These are phyloP conservation scores for Trypanosomatidae sp. DNA, from an alignment of 208 protist species.

Conservation along the genomic window DNA sequence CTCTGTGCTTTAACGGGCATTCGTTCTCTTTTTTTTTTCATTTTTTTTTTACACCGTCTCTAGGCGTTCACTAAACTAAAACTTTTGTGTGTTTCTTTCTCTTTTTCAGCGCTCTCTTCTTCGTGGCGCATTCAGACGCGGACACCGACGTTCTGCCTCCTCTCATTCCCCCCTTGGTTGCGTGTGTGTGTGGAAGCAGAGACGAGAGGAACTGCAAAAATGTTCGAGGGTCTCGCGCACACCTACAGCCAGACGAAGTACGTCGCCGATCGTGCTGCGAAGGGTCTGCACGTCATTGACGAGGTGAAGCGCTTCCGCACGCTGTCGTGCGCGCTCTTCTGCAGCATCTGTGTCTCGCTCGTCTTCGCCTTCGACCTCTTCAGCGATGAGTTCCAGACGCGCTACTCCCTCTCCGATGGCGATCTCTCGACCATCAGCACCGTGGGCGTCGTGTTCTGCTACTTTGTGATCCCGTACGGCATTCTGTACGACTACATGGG, in stretches of 20 bases:
- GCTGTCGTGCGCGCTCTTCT: conserved; percentile 54
- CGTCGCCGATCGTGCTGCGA: conserved; percentile 33
- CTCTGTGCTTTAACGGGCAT: too few species aligned
- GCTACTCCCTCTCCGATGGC: conserved; percentile 50
- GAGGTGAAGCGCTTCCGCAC: conserved; percentile 64
- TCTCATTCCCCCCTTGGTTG: too few species aligned
- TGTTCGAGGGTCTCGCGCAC: conserved; percentile 14
- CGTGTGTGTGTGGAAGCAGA: background rate
- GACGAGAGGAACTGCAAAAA: background rate
- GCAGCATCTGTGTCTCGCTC: conserved; percentile 63
- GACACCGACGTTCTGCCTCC: too few species aligned
- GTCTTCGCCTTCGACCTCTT: conserved; percentile 72
- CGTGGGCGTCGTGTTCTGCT: conserved; percentile 62
- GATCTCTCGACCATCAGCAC: conserved; percentile 74
- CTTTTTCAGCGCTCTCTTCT: too few species aligned
- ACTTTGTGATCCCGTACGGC: conserved; percentile 67
- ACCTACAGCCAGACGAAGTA: conserved; percentile 41
- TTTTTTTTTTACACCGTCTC: too few species aligned
- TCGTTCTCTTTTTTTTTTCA: too few species aligned
- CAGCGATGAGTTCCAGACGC: conserved; percentile 40
- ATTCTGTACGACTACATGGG: conserved; percentile 56
- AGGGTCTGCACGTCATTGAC: conserved; percentile 47
- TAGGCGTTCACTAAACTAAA: too few species aligned
- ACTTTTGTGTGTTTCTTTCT: too few species aligned
- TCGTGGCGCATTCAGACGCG: too few species aligned